Base-by-base conservation (phyloP, 1,284 basidiomycete genomes). In the Bjerkandera adusta region DNA sequence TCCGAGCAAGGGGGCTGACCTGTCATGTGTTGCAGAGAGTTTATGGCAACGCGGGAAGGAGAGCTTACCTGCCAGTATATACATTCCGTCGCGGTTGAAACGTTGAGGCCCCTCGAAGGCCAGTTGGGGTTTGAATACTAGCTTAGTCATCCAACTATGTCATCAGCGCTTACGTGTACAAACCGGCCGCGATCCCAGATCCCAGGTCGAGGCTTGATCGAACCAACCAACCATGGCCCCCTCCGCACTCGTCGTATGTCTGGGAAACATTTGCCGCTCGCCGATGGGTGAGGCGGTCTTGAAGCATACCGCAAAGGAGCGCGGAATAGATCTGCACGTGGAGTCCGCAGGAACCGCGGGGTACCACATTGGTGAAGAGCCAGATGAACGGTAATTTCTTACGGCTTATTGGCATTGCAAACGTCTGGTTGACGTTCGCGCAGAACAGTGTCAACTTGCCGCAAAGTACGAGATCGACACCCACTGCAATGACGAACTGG, bases 251-350 rank as follows among this genome's bases (percentile, higher is more conserved):
- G 65, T 89, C 47, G 85, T 89, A 30, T 90, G 88, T 57, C 68
- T 89, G 25, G 85, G 86, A 13, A 89, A 89, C 61, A 88, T 89
- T 49, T 88, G 85, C 59, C 79, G 86, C 33, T 87, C 85, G 25
- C 87, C 86, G 1, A 86, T 90, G 77, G 87, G 87, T 25, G 85
- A 89, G 65, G 88, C 85, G 4, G 84, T 89, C 24, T 70, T 89
- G 15, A 67, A 63, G 45, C 71, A 83, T 44, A 70, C 81, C 48
- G 85, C 84, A 4, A 68, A 71, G 42, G 74, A 81, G 57, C 77
- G 85, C 34, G 79, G 79, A 8, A 57, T 89, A 29, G 74, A 83
- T 39, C 70, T 89, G 51, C 58, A 62, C 11, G 81, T 89, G 24
- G 85, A 89, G 55, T 88, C 85, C 45, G 82, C 81, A 50, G 87